A percentile compares a stretch with the other conserved stretches of the same genome.
Conservation (phyloP, 805 yeast genomes). For the Saccharomycopsis fodiens region DNA sequence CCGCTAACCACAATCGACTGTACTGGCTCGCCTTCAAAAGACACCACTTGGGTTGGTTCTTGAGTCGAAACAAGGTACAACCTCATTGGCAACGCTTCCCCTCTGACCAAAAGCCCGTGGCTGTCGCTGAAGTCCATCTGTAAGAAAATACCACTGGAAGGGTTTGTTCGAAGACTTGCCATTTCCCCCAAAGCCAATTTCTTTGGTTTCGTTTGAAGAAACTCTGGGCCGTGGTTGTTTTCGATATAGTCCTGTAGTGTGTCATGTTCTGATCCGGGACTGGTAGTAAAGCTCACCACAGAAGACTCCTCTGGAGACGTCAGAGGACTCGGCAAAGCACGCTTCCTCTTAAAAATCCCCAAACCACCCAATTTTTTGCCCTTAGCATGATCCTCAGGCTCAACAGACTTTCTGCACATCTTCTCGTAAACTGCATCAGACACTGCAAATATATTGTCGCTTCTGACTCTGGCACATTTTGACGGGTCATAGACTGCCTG, state of each 20-base stretch:
- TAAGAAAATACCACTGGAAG: slow-evolving; percentile 2
- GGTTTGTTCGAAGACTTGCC: slow-evolving; percentile 2
- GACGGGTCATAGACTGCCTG: not conserved
- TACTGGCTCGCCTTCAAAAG: not conserved
- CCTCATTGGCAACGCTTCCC: not conserved
- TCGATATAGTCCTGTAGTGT: not conserved
- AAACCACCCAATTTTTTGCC: not conserved
- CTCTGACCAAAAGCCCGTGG: slow-evolving; percentile 1
- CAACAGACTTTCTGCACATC: not conserved
- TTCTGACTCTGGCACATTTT: not conserved
- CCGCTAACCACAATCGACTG: not conserved
- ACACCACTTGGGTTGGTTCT: not conserved
- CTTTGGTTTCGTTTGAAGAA: not conserved
- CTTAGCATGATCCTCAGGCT: not conserved
- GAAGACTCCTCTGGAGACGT: not conserved
- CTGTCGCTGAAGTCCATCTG: slow-evolving; percentile 4
- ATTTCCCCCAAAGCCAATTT: not conserved
- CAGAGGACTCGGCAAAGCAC: not conserved
- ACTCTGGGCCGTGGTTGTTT: not conserved
- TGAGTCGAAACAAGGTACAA: not conserved
- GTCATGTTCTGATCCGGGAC: not conserved
- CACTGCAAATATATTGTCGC: not conserved
- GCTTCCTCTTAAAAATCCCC: not conserved
- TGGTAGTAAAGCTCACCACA: not conserved
- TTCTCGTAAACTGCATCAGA: not conserved